A percentile compares a stretch with the other conserved stretches of the same genome.
Evolutionary conservation across 2,329 filamentous ascomycete genomes (phyloP).

Genomic region (Ophiostoma himal-ulmi): DNA sequence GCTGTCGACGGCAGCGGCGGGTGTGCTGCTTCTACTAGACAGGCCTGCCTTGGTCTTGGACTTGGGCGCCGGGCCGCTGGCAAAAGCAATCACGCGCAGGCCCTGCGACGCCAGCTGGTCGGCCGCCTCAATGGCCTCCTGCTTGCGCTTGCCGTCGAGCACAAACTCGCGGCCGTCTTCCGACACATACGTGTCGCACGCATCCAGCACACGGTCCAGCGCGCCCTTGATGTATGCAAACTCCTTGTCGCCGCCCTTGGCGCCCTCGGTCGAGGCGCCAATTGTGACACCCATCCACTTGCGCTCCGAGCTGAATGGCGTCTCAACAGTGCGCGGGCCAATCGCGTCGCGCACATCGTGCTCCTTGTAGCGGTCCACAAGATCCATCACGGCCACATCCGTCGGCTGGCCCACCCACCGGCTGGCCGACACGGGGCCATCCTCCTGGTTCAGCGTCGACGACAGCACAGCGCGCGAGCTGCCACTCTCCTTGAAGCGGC

Average conservation of each 20-base stretch:
- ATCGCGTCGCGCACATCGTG: constrained; percentile 85
- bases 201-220: constrained; percentile 75
- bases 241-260: constrained; percentile 58
- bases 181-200: constrained; percentile 87
- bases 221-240: constrained; percentile 95
- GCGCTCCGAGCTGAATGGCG: constrained; percentile 91
- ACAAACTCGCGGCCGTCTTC: constrained; percentile 80
- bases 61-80: constrained; percentile 59
- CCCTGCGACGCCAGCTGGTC: constrained; percentile 84
- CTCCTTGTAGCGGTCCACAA: constrained; percentile 84
- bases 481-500: constrained; percentile 61
- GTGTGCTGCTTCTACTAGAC: constrained; percentile 36
- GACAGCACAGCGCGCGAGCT: constrained; percentile 77
- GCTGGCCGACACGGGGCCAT: constrained; percentile 57
- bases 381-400: constrained; percentile 91
- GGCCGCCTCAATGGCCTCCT: constrained; percentile 72
- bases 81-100: constrained; percentile 85
- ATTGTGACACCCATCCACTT: constrained; percentile 99
- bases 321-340: constrained; percentile 75
- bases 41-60: constrained; percentile 39
- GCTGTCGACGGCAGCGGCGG: constrained; percentile 35
- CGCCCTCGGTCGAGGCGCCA: constrained; percentile 43
- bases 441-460: constrained; percentile 66
- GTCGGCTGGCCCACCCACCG: constrained; percentile 96
- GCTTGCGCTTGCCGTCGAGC: constrained; percentile 67